These are phyloP conservation scores for Pugionium cornutum DNA, from an alignment of 345 rosid genomes.

Conservation along the genomic window DNA sequence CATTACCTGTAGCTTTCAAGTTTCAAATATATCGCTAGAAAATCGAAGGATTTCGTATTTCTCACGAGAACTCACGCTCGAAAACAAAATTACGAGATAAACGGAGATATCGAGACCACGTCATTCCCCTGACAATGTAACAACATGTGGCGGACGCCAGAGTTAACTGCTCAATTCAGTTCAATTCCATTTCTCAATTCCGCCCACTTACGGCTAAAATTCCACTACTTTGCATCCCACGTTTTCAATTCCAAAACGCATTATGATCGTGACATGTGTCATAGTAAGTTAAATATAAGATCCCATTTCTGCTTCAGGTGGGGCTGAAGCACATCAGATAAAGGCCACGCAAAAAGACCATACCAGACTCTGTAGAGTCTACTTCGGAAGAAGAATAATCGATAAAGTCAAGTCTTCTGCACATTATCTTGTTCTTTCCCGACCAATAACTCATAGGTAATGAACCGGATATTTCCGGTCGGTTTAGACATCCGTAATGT, in stretches of 20 bases:
- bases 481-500: no score
- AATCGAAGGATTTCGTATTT: conserved; percentile 1
- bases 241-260: neutral
- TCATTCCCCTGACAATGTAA: conserved; percentile 39
- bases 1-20: conserved; percentile 26
- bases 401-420: conserved; percentile 80
- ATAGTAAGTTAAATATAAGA: neutral
- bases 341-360: conserved; percentile 24
- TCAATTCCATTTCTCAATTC: conserved; percentile 34
- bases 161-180: conserved; percentile 30
- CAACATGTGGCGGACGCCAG: conserved; percentile 45
- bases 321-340: conserved; percentile 13
- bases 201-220: conserved; percentile 3
- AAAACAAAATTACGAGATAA: conserved; percentile 17
- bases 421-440: conserved; percentile 62
- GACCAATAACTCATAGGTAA: conserved; percentile 46
- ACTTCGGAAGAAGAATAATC: conserved; percentile 64
- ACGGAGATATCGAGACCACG: conserved; percentile 30
- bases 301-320: conserved; percentile 7
- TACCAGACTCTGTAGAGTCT: conserved; percentile 50
- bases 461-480: neutral
- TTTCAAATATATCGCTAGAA: neutral
- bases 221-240: conserved; percentile 19
- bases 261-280: neutral
- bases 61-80: conserved; percentile 23